Evolutionary conservation across 495 filamentous ascomycete species (phyloP), one percentile per base, ranked within the genome.

Genomic region (Viridothelium virens): DNA sequence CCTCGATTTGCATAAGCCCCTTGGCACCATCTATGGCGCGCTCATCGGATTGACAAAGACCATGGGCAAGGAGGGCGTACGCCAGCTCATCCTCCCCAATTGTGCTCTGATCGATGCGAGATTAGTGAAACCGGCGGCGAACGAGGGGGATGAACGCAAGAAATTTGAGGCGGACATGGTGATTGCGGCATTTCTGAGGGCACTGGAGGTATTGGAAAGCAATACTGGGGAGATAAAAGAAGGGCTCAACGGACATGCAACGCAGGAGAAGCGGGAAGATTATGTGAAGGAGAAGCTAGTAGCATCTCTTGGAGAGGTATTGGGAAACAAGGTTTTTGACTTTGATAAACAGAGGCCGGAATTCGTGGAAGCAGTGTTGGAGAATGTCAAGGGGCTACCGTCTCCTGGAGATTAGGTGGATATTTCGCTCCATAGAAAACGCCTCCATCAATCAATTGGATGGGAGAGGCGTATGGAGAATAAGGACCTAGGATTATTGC

Each of bases 1-100:
- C 74, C 84, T 98, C 7, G 91, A 96, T 74, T 90, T 91, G 0
- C 81, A 84, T 38, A 88, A 91, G 72, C 85, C 91, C 0, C 82
- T 92, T 3, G 84, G 86, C 18, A 87, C 91, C 3, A 90, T 94
- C 71, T 97, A 91, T 73, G 94, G 94, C 62, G 90, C 92, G 10
- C 83, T 98, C 47, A 82, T 85, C 47, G 92, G 91, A 3, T 79
- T 98, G 11, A 80, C 84, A 0, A 82, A 84, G 0, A 85, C 93
- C 31, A 91, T 91, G 12, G 92, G 92, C 0, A 69, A 84, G 0
- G 91, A 94, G 65, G 86, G 87, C 16, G 84, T 97, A n/a, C 86
- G 89, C 5, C 82, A 88, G 38, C 80, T 96, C 18, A 81, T 97
- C 14, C 71, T 97, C 6, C 90, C 89, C 5, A 95, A 93, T 71